These are phyloP conservation scores for Ilex paraguariensis DNA, from an alignment of 305 asterid genomes.

Conservation along the genomic window DNA sequence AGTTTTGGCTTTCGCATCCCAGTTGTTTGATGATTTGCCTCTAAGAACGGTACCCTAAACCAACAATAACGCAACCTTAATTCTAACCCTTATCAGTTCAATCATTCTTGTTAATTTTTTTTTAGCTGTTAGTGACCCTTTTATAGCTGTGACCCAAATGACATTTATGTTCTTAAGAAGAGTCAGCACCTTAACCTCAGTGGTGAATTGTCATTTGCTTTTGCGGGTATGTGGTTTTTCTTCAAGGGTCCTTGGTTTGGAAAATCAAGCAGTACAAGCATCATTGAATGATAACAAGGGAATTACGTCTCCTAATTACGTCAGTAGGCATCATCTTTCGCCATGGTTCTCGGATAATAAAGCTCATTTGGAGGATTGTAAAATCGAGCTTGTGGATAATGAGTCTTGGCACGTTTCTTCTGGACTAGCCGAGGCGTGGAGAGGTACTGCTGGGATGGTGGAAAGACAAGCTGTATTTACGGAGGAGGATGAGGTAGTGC, in stretches of 20 bases:
- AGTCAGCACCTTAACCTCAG: constrained; percentile 17
- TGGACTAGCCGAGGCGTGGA: constrained; percentile 60
- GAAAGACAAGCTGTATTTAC: constrained; percentile 11
- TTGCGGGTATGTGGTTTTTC: constrained; percentile 9
- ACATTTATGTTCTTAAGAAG: constrained; percentile 20
- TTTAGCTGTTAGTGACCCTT: neutral
- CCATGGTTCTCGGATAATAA: constrained; percentile 38
- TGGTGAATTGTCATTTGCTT: constrained; percentile 12
- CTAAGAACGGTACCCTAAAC: constrained; percentile 5
- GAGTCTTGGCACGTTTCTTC: constrained; percentile 67
- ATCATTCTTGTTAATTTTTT: neutral
- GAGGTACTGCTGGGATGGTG: constrained; percentile 23
- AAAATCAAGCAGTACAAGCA: neutral
- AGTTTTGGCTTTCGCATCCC: constrained; percentile 3
- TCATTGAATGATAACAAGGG: constrained; percentile 17
- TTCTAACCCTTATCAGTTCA: too few relatives aligned
- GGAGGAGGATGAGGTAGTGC: constrained; percentile 21
- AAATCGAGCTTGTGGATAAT: constrained; percentile 57
- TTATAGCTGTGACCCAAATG: neutral
- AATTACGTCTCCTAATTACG: constrained; percentile 18
- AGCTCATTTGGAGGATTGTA: constrained; percentile 29
- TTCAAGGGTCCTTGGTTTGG: constrained; percentile 5
- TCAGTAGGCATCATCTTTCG: constrained; percentile 40
- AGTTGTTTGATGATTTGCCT: constrained; percentile 33
- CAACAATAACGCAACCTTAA: too few relatives aligned